Evolutionary conservation across 768 basidiomycete genomes (phyloP), one percentile per base, ranked within the genome.

Genomic region (Dentipellis fragilis): DNA sequence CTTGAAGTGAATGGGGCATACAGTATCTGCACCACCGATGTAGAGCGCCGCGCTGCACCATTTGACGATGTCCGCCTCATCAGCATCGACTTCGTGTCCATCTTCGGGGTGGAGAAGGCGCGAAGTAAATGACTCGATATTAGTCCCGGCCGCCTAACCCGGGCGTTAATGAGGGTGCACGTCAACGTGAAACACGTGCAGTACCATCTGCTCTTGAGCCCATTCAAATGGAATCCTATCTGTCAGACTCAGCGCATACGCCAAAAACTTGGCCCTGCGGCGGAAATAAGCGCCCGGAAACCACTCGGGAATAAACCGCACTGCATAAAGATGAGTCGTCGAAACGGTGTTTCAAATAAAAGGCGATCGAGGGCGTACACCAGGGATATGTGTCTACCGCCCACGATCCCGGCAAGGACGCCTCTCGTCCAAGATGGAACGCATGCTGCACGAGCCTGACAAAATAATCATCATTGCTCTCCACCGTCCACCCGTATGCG

Each of bases 241-340:
- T 54, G 61, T 60, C 16, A 52, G 58, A 14, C 47, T 49, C 11
- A 62, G 50, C 17, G 59, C 59, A 48, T 58, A 58, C 29, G 51
- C 37, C 46, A 60, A 61, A 45, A 45, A 49, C 7, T 37, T 12
- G 3, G 63, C 65, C 11, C 62, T 49, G 8, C 54, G 55, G 47
- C 65, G 59, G 54, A 69, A 68, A 4, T 56, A 52, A 17, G 65
- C 64, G 37, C 65, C 65, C 48, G 66, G 65, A 46, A 65, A 62
- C 66, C 66, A 67, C 40, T 58, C 57, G n/a, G 65, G 66, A 17
- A 67, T 46, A 53, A 63, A 55, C 35, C 62, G 63, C 51, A 66
- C 64, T 63, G 50, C 12, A 37, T 19, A 4, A 49, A 40, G 47
- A 49, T 35, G 45, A 48, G 2, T 12, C 14, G 4, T 35, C 51